Conservation (phyloP, 768 basidiomycete species). For the Clitopilus hobsonii region DNA sequence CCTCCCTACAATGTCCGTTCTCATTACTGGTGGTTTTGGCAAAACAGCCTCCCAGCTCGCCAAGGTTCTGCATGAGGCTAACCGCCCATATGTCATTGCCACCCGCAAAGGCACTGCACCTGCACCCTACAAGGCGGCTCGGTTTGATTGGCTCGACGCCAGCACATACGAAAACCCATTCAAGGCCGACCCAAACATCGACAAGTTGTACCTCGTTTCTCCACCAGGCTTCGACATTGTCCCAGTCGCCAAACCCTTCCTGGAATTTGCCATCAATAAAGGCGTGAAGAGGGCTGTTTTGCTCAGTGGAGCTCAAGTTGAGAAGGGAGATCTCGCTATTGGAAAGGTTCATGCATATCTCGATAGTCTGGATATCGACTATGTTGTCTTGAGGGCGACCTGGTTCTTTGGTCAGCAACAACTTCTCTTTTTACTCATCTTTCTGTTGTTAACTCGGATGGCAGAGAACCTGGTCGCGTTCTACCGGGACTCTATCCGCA, state of each 20-base stretch:
- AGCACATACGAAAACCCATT: conserved; percentile 25
- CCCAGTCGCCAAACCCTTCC: conserved; percentile 19
- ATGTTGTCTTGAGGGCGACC: conserved; percentile 22
- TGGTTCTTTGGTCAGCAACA: conserved; percentile 25
- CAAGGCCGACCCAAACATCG: conserved; percentile 12
- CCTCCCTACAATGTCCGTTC: conserved; percentile 21
- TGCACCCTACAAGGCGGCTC: conserved; percentile 20
- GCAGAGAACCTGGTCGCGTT: conserved; percentile 12
- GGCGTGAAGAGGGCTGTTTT: conserved; percentile 29
- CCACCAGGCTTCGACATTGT: conserved; percentile 13
- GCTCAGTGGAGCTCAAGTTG: conserved; percentile 15
- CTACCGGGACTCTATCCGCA: conserved; percentile 6
- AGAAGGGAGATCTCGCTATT: conserved; percentile 11
- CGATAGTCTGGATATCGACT: conserved; percentile 14
- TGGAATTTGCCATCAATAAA: conserved; percentile 22
- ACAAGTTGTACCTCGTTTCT: conserved; percentile 14
- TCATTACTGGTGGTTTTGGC: conserved; percentile 31
- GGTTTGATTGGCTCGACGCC: conserved; percentile 29
- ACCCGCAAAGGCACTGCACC: conserved; percentile 17
- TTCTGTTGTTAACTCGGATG: background rate
- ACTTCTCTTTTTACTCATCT: background rate
- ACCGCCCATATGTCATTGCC: conserved; percentile 20
- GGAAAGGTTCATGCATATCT: conserved; percentile 25
- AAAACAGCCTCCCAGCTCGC: conserved; percentile 24
- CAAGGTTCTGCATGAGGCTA: conserved; percentile 16